Conservation (phyloP, 1,139 yeast genomes). For the Ashbya aceris region DNA sequence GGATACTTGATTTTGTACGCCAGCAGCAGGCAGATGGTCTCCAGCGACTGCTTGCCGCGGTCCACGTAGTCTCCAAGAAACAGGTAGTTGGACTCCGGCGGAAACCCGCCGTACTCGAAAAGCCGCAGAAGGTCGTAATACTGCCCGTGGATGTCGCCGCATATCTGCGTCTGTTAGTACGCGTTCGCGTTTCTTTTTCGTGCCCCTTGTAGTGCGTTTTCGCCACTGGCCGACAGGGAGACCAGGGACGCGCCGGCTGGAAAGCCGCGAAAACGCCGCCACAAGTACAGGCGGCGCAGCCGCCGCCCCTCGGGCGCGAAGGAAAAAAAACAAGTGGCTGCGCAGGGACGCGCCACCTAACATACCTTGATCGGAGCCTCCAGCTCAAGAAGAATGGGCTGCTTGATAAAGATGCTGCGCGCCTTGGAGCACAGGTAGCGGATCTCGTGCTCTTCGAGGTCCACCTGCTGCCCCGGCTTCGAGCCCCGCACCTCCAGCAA, state of each 20-base stretch:
- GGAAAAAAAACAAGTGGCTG: slow-evolving; percentile 1
- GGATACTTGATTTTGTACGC: slow-evolving; percentile 97
- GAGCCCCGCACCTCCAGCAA: slow-evolving; percentile 95
- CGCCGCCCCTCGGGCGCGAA: slow-evolving; percentile 1
- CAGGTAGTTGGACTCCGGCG: slow-evolving; percentile 95
- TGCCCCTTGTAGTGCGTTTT: too few relatives aligned
- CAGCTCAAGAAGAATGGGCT: slow-evolving; percentile 86
- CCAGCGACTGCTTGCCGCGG: slow-evolving; percentile 94
- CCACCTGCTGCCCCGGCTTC: slow-evolving; percentile 96
- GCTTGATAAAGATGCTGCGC: slow-evolving; percentile 94
- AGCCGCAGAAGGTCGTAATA: slow-evolving; percentile 90
- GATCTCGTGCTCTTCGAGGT: slow-evolving; percentile 87
- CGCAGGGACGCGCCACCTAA: slow-evolving; percentile 4
- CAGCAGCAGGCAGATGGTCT: slow-evolving; percentile 82
- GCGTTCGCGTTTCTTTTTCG: too few relatives aligned
- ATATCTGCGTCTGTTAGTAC: slow-evolving; percentile 31
- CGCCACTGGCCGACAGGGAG: too few relatives aligned
- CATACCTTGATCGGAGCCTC: slow-evolving; percentile 93
- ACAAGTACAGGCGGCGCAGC: too few relatives aligned
- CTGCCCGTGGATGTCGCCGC: slow-evolving; percentile 97
- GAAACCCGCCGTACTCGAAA: slow-evolving; percentile 97
- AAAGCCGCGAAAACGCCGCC: too few relatives aligned
- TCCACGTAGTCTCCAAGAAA: slow-evolving; percentile 96
- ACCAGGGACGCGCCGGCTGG: too few relatives aligned
- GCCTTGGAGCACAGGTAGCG: slow-evolving; percentile 95